Evolutionary conservation across 2,329 filamentous ascomycete genomes (phyloP).

Genomic region (Cytospora piceae): DNA sequence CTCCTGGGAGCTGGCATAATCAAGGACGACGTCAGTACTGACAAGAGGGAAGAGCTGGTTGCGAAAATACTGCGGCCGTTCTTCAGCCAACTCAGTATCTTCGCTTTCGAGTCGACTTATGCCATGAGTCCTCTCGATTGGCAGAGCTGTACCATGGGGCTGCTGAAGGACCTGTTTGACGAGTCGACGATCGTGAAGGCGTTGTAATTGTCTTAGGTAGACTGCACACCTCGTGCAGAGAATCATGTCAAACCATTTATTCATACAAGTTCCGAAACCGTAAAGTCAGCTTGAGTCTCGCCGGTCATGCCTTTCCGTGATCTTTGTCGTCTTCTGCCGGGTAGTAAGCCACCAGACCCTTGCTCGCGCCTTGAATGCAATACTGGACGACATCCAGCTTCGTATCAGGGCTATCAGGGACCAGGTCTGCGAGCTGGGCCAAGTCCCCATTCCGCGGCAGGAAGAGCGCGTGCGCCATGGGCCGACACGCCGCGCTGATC

Average conservation of each 20-base stretch:
- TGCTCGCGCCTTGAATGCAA: constrained; percentile 87
- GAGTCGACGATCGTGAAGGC: constrained; percentile 70
- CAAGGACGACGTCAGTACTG: constrained; percentile 58
- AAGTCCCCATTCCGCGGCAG: constrained; percentile 85
- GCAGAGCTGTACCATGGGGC: constrained; percentile 62
- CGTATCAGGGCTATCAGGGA: constrained; percentile 42
- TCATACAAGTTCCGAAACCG: background rate
- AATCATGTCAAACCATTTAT: constrained; percentile 9
- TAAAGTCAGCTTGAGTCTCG: background rate
- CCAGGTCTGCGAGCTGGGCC: constrained; percentile 70
- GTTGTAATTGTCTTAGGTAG: constrained; percentile 42
- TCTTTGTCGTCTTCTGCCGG: constrained; percentile 39
- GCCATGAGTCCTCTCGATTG: constrained; percentile 74
- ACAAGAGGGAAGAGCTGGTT: constrained; percentile 70
- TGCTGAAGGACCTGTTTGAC: constrained; percentile 79
- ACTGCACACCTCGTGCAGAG: background rate
- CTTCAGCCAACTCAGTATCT: constrained; percentile 89
- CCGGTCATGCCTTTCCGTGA: background rate
- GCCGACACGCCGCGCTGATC: constrained; percentile 65
- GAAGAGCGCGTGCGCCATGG: constrained; percentile 71
- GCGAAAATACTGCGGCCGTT: constrained; percentile 83
- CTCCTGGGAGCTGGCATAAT: constrained; percentile 58
- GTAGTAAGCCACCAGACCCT: constrained; percentile 71
- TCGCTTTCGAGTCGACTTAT: constrained; percentile 91
- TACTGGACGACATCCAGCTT: constrained; percentile 85